Evolutionary conservation across 2,329 filamentous ascomycete genomes (phyloP).

Genomic region (Colletotrichum eremochloae): DNA sequence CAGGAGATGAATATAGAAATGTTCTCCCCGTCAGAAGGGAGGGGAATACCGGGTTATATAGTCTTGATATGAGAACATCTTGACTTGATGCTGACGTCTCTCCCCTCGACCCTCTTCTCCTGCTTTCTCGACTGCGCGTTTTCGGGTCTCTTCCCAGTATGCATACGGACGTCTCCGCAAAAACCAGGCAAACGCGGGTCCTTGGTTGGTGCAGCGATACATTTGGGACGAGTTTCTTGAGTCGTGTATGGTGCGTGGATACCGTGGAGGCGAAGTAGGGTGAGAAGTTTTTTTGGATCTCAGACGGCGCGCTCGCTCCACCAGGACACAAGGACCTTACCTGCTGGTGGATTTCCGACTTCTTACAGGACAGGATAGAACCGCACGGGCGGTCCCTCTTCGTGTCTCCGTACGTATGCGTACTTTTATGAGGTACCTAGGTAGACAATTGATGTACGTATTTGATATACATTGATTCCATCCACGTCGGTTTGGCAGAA

Average conservation of each 20-base stretch:
- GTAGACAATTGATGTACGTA: background rate
- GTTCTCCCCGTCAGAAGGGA: background rate
- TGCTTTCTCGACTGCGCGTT: conserved; percentile 2
- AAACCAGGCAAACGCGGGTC: conserved; percentile 43
- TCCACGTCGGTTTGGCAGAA: background rate
- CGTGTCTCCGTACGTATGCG: background rate
- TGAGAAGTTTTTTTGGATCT: conserved; percentile 41
- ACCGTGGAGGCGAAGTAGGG: conserved; percentile 41
- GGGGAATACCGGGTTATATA: conserved; percentile 31
- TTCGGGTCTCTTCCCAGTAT: conserved; percentile 4
- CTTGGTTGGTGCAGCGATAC: conserved; percentile 30
- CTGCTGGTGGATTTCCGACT: conserved; percentile 29
- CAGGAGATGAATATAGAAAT: too few species aligned
- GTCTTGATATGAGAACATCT: conserved; percentile 27
- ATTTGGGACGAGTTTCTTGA: conserved; percentile 40
- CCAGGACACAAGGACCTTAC: conserved; percentile 33
- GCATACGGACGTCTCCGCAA: conserved; percentile 39
- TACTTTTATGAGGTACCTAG: too few species aligned
- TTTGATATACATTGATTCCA: background rate
- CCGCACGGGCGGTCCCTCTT: background rate
- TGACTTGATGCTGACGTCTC: conserved; percentile 41
- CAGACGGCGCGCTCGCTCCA: conserved; percentile 30
- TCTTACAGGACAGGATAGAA: conserved; percentile 20
- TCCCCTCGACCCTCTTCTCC: conserved; percentile 4
- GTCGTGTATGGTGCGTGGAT: conserved; percentile 41